Percentiles rank a stretch among this genome's conserved stretches.
Conservation (phyloP, 2,329 filamentous ascomycete genomes). For the Myriosclerotinia scirpicola region DNA sequence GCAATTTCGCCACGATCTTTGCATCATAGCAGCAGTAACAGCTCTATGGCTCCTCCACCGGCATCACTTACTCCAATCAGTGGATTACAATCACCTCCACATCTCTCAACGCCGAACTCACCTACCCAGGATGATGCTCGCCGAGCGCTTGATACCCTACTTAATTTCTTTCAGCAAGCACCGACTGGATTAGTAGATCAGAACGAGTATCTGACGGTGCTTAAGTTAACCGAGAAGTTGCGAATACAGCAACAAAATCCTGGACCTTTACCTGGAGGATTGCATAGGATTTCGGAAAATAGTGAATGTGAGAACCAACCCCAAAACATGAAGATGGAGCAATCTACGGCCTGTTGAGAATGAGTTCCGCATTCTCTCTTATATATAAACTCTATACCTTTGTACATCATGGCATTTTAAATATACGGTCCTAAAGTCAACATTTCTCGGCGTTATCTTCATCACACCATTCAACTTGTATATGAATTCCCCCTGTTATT, state of each 20-base stretch:
- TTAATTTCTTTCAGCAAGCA: slow-evolving; percentile 75
- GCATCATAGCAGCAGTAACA: slow-evolving; percentile 54
- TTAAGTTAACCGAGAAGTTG: slow-evolving; percentile 83
- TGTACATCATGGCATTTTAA: slow-evolving; percentile 26
- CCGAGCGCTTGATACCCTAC: slow-evolving; percentile 75
- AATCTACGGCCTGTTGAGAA: slow-evolving; percentile 35
- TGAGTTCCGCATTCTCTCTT: neutral
- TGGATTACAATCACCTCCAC: slow-evolving; percentile 46
- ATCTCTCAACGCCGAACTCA: slow-evolving; percentile 58
- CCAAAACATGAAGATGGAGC: slow-evolving; percentile 38
- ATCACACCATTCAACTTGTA: slow-evolving; percentile 13
- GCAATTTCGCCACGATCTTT: slow-evolving; percentile 47
- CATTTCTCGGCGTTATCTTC: slow-evolving; percentile 17
- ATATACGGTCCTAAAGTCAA: slow-evolving; percentile 8
- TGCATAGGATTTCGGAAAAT: slow-evolving; percentile 42
- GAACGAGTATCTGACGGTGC: slow-evolving; percentile 72
- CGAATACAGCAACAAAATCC: slow-evolving; percentile 56
- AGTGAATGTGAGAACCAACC: slow-evolving; percentile 34
- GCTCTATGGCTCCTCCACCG: slow-evolving; percentile 47
- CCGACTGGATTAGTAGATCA: slow-evolving; percentile 68
- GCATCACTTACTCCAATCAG: slow-evolving; percentile 42
- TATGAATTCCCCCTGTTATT: neutral
- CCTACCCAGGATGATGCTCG: slow-evolving; percentile 85
- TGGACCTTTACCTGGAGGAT: slow-evolving; percentile 43
- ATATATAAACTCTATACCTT: slow-evolving; percentile 2